These are phyloP conservation scores for Dichomitus squalens DNA, from an alignment of 1,284 basidiomycete species.

Conservation along the genomic window DNA sequence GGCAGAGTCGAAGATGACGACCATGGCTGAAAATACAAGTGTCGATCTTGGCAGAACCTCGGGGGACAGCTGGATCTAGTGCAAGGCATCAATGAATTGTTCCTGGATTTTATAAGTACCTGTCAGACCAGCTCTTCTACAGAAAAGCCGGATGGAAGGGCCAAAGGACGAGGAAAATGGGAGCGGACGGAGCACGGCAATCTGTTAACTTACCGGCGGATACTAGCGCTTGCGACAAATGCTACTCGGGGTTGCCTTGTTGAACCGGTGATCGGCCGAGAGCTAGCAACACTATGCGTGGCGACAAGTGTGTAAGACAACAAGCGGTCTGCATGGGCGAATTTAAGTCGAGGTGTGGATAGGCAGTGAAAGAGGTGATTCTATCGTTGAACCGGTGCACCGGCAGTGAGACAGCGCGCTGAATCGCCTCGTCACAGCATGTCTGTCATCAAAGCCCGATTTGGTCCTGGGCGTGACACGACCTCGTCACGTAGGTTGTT, in stretches of 20 bases:
- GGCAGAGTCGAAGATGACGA: conserved; percentile 2
- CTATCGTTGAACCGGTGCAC: background rate
- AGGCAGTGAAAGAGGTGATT: background rate
- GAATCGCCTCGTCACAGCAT: conserved; percentile 4
- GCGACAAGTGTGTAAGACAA: background rate
- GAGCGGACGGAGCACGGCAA: conserved; percentile 20
- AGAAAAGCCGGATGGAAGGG: background rate
- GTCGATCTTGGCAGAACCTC: background rate
- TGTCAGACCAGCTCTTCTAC: background rate
- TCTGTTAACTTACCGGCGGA: conserved; percentile 7
- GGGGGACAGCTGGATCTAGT: background rate
- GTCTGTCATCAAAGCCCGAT: background rate
- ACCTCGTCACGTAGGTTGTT: background rate
- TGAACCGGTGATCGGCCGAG: background rate
- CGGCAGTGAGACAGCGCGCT: background rate
- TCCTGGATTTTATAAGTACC: conserved; percentile 7
- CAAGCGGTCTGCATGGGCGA: background rate
- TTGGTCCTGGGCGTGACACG: background rate
- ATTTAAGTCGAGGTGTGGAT: background rate
- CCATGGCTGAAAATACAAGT: conserved; percentile 4
- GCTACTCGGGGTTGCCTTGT: background rate
- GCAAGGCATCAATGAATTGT: background rate
- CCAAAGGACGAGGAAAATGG: background rate
- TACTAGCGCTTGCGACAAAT: background rate
- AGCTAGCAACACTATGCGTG: background rate